These are phyloP conservation scores for Erigeron canadensis DNA, from an alignment of 129 eudicot species.

Conservation along the genomic window DNA sequence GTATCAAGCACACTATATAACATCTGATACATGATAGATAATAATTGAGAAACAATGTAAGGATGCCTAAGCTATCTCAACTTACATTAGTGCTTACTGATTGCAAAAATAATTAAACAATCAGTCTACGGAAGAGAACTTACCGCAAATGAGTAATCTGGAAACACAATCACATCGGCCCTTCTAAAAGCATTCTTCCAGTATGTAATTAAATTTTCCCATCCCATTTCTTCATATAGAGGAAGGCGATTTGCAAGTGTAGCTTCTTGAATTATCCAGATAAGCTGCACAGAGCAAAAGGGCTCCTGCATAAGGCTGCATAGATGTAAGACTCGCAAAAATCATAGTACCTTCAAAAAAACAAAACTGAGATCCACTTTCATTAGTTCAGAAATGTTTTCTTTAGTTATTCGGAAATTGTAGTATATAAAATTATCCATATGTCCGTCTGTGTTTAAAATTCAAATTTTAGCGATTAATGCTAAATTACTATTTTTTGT, in stretches of 20 bases:
- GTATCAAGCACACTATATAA: slow-evolving; percentile 90
- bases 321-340: slow-evolving; percentile 68
- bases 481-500: not conserved
- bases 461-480: slow-evolving; percentile 4
- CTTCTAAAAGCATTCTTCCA: slow-evolving; percentile 72
- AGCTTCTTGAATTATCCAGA: slow-evolving; percentile 93
- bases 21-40: slow-evolving; percentile 70
- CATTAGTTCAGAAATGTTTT: not conserved
- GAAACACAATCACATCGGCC: slow-evolving; percentile 83
- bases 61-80: slow-evolving; percentile 22
- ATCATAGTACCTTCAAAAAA: slow-evolving; percentile 39
- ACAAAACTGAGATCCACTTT: slow-evolving; percentile 18
- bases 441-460: not conserved
- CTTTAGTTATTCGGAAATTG: not conserved
- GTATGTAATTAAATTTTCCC: slow-evolving; percentile 61
- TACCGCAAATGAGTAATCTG: slow-evolving; percentile 85
- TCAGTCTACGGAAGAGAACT: slow-evolving; percentile 9
- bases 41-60: slow-evolving; percentile 39
- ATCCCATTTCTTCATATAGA: slow-evolving; percentile 54
- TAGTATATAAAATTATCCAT: slow-evolving; percentile 3
- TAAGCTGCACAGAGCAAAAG: slow-evolving; percentile 87
- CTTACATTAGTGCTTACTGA: not conserved
- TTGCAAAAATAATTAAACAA: slow-evolving; percentile 4
- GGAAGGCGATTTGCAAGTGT: slow-evolving; percentile 80
- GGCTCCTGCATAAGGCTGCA: slow-evolving; percentile 99